Evolutionary conservation across 228 moss, liverwort and hornwort genomes (phyloP), one percentile per base, ranked within the genome.

Genomic region (Sphagnum fallax): DNA sequence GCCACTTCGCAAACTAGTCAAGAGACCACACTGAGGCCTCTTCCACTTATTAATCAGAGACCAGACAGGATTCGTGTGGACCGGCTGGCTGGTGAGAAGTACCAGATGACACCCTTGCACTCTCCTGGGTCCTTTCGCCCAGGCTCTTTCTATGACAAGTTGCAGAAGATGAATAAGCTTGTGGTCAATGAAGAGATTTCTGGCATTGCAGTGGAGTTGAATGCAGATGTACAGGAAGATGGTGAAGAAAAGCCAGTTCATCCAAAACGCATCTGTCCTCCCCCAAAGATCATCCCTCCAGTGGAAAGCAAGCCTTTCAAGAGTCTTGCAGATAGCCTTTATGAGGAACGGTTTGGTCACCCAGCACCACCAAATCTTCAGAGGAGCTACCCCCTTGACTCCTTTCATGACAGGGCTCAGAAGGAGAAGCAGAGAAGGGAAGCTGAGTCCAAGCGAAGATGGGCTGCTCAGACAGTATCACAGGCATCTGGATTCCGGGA

Each of bases 281-380:
- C 32, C 18, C 14, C 5, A 14, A 62, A 62, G 62, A 47, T 62
- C 4, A 16, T 6, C 4, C 18, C 62, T 47, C 62, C 62, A 8
- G 7, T 1, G 7, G 72, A 47, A 4, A 74, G 76, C 70, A 82
- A 79, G 71, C 71, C 77, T 4, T 79, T 73, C 57, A 82, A 65
- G 73, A 85, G 85, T 66, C 75, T 85, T 70, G 85, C 85, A 48
- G 85, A 85, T 57, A 79, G 85, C 55, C 73, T 85, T 6, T 82
- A 82, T 50, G 82, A 82, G 32, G 85, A 85, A 71, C 85, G 82
- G 63, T 85, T 82, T 47, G 86, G 86, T 47, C 79, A 71, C 62
- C 82, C 79, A 16, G 82, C 86, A 48, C 86, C 86, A 51, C 67
- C 77, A n/a, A 75, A 70, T 51, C 67, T 86, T 62, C 77, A 79